phyloP scores from a whole-genome alignment of 2,329 filamentous ascomycete genomes.

The Pseudogymnoascus sp. region DNA sequence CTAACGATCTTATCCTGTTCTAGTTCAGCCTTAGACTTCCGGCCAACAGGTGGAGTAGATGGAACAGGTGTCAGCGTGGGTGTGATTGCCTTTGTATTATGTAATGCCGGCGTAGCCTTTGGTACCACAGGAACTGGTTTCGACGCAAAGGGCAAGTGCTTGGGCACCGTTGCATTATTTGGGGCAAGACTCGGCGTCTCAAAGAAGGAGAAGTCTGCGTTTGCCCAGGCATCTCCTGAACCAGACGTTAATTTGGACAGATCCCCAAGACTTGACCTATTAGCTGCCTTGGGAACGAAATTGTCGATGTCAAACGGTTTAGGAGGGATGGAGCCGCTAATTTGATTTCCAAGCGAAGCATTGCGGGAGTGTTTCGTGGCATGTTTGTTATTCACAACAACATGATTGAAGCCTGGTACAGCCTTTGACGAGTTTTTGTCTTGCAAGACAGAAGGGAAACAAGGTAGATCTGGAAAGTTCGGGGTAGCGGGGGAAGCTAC shows the following conservation, averaged over 20 bases:
- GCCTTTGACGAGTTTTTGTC: background rate
- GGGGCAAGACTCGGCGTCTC: slow-evolving; percentile 18
- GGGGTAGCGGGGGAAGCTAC: slow-evolving; percentile 27
- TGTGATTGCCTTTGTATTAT: background rate
- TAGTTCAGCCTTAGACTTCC: slow-evolving; percentile 22
- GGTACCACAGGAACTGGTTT: slow-evolving; percentile 7
- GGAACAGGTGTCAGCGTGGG: slow-evolving; percentile 7
- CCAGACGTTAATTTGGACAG: background rate
- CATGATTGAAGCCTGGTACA: background rate
- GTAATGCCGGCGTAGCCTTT: background rate
- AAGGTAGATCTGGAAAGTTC: slow-evolving; percentile 10
- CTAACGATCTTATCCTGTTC: slow-evolving; percentile 29
- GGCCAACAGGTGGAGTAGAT: slow-evolving; percentile 4
- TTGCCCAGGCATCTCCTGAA: slow-evolving; percentile 28
- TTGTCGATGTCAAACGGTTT: background rate
- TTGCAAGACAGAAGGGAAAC: background rate
- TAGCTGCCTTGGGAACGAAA: background rate
- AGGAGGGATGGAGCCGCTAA: background rate
- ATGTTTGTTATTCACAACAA: background rate
- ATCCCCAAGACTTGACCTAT: background rate
- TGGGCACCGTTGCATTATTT: slow-evolving; percentile 8
- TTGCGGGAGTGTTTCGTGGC: background rate
- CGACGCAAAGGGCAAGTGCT: slow-evolving; percentile 7
- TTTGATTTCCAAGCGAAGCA: background rate
- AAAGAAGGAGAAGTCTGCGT: slow-evolving; percentile 32